Base-by-base conservation (phyloP, 441 rosid species). In the Geranium incanum region DNA sequence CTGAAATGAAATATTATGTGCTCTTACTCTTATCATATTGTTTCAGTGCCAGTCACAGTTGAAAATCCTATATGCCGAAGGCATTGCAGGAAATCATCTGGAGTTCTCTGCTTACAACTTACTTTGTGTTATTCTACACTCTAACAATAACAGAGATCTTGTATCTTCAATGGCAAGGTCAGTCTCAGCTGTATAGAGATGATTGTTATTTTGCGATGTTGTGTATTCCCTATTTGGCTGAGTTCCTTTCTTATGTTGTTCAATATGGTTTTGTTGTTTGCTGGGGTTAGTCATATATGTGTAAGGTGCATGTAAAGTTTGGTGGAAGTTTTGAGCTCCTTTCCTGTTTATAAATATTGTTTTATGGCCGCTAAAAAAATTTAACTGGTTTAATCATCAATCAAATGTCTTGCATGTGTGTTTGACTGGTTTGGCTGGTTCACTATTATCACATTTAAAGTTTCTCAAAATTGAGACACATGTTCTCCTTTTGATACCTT, bases 81-180 rank as follows among this genome's bases (percentile, higher is more conserved):
- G 97, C 74, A 91, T 93, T 72, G 90, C 87, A 76, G 99, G 98
- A 69, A 89, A 95, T 81, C 80, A 80, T 73, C 77, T 86, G 89
- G 98, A 95, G 84, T 95, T 95, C 81, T 84, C 97, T 79, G 99
- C 99, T 28, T 95, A 95, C 83, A 81, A 85, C 82, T 80, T 93
- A 64, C 98, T 95, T 59, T 87, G 93, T 84, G 91, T 88, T 75
- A 89, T 91, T 60, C 77, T 95, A 85, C 98, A 93, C 84, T 91
- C 97, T 11, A 88, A 84, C 79, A 93, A 91, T 79, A 83, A 86
- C 77, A 82, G 94, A 75, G 99, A 91, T 74, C 90, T 95, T 48
- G 76, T 89, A 66, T 89, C 98, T 67, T 88, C 87, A 37, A 95
- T 95, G 98, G 82, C 97, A 76, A 91, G 97, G 99, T 91, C 63